Base-by-base conservation (phyloP, 306 rosid species). In the Lathyrus sativus region DNA sequence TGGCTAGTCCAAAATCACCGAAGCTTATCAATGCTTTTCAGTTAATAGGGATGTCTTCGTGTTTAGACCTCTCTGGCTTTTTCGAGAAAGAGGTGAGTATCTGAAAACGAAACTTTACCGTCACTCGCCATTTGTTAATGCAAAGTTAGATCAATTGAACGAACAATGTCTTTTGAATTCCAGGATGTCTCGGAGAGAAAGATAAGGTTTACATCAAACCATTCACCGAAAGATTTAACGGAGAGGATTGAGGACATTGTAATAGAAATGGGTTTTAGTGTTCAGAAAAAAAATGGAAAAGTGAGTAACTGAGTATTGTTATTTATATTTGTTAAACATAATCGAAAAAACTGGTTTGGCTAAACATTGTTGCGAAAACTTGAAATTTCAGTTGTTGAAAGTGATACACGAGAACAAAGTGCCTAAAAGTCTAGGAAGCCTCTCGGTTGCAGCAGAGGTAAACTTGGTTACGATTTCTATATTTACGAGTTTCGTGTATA, bases 141-240 rank as follows among this genome's bases (percentile, higher is more conserved):
- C n/a, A 53, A 79, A 33, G 33, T 63, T 65, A 50, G 48, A 33
- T 69, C 19, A 18, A 10, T 22, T 57, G 7, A 22, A 14, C 13
- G 6, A 51, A 33, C 37, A 31, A 43, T 62, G 4, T 41, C 10
- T 57, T 73, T 39, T 19, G 62, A 24, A 9, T 77, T 69, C 4
- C 65, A 92, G 98, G 96, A 90, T 76, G 85, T 88, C 14, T 86
- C 93, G 1, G 90, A 93, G 82, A 87, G 97, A 81, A 90, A 93
- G 85, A 83, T 85, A 78, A 85, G 97, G 68, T 93, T 93, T 80
- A 88, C 98, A 57, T 93, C 97, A 48, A 85, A 82, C 74, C 85
- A 79, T 74, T 82, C 97, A 26, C 79, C 85, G 15, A 90, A 84
- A 70, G 88, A 88, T 72, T 75, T 93, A 81, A 78, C 82, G 0